Evolutionary conservation across 345 rosid genomes (phyloP), one percentile per base, ranked within the genome.

Genomic region (Lepidium africanum): DNA sequence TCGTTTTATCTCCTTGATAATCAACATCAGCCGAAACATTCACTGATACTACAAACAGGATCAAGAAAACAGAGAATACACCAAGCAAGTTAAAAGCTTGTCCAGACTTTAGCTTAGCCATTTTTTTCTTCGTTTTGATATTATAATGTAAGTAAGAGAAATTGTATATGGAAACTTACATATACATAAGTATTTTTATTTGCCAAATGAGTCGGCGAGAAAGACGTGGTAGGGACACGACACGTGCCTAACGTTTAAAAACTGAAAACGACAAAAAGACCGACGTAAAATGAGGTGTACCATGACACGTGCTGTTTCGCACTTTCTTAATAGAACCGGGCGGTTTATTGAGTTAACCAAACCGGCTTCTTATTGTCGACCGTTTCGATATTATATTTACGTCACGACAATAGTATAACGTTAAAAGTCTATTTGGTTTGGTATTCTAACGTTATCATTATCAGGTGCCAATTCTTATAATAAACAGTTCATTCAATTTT

Each of bases 181-280:
- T 19, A 17, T 45, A 17, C 52, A 33, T 9, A 50, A n/a, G 56
- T 30, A 30, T 59, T 66, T 40, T 16, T 51, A 8, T 43, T 57
- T 57, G 60, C 15, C 13, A 46, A 23, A 59, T 27, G n/a, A 48
- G 76, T 72, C 71, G 77, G 77, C 77, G 9, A 51, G 42, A 4
- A 57, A 45, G 62, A 45, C 62, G 27, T 73, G 57, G 63, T 74
- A 56, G 36, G 57, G 63, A 60, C 57, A 27, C 9, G 48, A 36
- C 73, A 60, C 77, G 77, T 67, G 69, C 53, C 67, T 6, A 15
- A 17, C 51, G 63, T 38, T 27, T 67, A 37, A 52, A 30, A 66
- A 5, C 12, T 36, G 13, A 25, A 36, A 51, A 43, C 68, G 68
- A 74, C 77, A 60, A 59, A 19, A 45, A 0, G 10, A 74, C 10